A percentile compares a stretch with the other conserved stretches of the same genome.
These are phyloP conservation scores for Agaricus blazei DNA, from an alignment of 768 basidiomycete genomes.

Conservation along the genomic window DNA sequence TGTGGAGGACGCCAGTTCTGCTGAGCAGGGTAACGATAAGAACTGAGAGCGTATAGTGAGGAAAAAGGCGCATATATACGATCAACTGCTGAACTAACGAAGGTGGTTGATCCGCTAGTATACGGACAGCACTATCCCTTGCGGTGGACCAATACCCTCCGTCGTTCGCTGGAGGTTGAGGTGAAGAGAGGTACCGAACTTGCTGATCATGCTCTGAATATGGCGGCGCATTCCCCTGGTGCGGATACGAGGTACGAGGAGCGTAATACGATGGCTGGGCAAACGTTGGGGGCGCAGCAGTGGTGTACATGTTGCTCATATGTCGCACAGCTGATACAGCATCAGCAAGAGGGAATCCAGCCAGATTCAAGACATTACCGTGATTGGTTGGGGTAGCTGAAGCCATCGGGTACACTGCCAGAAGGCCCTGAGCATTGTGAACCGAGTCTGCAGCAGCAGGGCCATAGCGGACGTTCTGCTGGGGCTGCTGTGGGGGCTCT, in stretches of 20 bases:
- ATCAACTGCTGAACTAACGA: conserved; percentile 33
- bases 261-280: conserved; percentile 52
- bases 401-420: conserved; percentile 67
- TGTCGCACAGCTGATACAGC: conserved; percentile 56
- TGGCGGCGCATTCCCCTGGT: conserved; percentile 42
- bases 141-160: conserved; percentile 61
- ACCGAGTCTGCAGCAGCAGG: conserved; percentile 41
- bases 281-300: conserved; percentile 59
- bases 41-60: conserved; percentile 13
- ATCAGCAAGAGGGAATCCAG: not conserved
- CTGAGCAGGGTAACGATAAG: conserved; percentile 35
- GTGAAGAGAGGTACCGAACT: conserved; percentile 48
- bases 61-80: conserved; percentile 17
- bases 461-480: conserved; percentile 14
- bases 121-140: conserved; percentile 54
- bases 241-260: conserved; percentile 23
- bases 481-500: conserved; percentile 15
- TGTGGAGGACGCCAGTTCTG: conserved; percentile 32
- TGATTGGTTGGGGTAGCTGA: conserved; percentile 76
- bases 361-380: conserved; percentile 35
- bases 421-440: conserved; percentile 62
- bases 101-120: conserved; percentile 49
- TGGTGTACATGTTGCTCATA: conserved; percentile 52
- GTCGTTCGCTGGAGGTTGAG: conserved; percentile 37
- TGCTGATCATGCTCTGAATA: conserved; percentile 70